phyloP scores from a whole-genome alignment of 805 yeast genomes.

The Yarrowia divulgata region DNA sequence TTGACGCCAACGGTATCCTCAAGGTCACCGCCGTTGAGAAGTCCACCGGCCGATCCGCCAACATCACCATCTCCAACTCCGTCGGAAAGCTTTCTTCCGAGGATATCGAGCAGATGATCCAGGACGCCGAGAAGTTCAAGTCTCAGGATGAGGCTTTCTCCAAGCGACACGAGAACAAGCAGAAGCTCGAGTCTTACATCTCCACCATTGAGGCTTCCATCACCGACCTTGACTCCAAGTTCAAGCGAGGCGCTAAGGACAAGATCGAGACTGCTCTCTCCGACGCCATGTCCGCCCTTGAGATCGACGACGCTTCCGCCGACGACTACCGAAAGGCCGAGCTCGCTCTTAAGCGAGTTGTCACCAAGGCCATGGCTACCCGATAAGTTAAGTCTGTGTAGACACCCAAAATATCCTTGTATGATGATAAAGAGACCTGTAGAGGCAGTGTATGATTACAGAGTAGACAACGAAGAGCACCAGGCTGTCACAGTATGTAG shows the following conservation, averaged over 20 bases:
- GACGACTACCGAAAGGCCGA: constrained; percentile 99
- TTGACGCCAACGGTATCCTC: constrained; percentile 99
- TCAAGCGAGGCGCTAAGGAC: constrained; percentile 96
- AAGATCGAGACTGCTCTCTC: constrained; percentile 97
- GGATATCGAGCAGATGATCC: constrained; percentile 98
- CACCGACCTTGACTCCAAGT: constrained; percentile 96
- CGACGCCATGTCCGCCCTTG: constrained; percentile 97
- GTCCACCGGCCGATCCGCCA: constrained; percentile 97
- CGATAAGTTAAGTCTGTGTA: constrained; percentile 56
- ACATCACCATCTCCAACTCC: constrained; percentile 98
- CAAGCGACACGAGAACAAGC: constrained; percentile 99
- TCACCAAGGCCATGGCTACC: constrained; percentile 98
- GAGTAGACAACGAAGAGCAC: too few relatives aligned
- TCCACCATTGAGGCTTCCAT: constrained; percentile 93
- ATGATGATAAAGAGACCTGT: constrained; percentile 6
- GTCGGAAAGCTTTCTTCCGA: constrained; percentile 97
- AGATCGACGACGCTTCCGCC: constrained; percentile 93
- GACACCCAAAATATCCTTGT: constrained; percentile 39
- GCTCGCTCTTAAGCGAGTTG: constrained; percentile 98
- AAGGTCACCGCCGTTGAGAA: constrained; percentile 99
- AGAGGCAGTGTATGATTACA: not conserved
- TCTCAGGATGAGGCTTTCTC: constrained; percentile 98
- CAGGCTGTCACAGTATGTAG: too few relatives aligned
- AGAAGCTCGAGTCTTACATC: constrained; percentile 98
- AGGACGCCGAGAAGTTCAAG: constrained; percentile 99